Percentiles rank a stretch among this genome's conserved stretches.
These are phyloP conservation scores for Colletotrichum tofieldiae DNA, from an alignment of 2,329 filamentous ascomycete genomes.

Conservation along the genomic window DNA sequence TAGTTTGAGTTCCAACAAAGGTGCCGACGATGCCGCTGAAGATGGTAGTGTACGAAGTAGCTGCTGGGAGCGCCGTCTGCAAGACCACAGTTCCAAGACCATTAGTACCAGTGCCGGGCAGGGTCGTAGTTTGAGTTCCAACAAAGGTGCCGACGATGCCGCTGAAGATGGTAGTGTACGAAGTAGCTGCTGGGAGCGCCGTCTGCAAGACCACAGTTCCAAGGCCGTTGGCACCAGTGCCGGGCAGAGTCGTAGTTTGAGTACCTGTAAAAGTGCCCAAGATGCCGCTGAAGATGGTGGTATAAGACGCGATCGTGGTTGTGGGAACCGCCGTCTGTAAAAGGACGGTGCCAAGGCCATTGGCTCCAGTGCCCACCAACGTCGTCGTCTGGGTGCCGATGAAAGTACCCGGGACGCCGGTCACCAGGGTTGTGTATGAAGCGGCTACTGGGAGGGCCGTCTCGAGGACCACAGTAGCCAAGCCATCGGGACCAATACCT, in stretches of 20 bases:
- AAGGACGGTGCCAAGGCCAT: not conserved
- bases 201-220: constrained; percentile 26
- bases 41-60: constrained; percentile 19
- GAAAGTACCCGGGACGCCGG: constrained; percentile 1
- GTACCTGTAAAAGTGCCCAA: constrained; percentile 14
- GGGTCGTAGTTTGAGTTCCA: constrained; percentile 7
- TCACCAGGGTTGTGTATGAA: constrained; percentile 21
- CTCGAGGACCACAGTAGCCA: constrained; percentile 8
- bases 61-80: constrained; percentile 15
- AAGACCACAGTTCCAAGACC: constrained; percentile 21
- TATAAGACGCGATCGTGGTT: not conserved
- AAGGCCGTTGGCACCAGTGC: not conserved
- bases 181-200: constrained; percentile 2
- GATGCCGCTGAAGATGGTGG: constrained; percentile 14
- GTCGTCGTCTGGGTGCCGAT: constrained; percentile 8
- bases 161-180: constrained; percentile 16
- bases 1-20: constrained; percentile 9
- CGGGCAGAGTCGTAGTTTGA: not conserved
- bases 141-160: constrained; percentile 15
- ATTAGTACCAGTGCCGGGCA: not conserved
- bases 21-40: constrained; percentile 13
- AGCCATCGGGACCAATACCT: not conserved
- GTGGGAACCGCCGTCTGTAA: constrained; percentile 17
- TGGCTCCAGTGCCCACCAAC: not conserved
- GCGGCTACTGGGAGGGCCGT: not conserved